phyloP scores from a whole-genome alignment of 805 yeast species.

The Saccharomycopsis babjevae region DNA sequence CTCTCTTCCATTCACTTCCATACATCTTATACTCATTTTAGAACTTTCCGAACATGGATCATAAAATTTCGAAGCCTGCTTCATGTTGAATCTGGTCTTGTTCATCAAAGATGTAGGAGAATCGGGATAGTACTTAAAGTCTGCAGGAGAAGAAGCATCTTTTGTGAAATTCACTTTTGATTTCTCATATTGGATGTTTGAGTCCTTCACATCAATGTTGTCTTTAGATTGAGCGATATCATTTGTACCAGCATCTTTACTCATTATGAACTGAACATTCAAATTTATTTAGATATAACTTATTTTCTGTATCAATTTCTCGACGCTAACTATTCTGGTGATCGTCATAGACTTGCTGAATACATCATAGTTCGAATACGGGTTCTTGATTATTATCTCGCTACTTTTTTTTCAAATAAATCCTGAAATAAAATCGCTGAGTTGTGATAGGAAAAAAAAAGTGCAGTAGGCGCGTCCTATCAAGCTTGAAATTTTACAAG shows the following conservation, averaged over 20 bases:
- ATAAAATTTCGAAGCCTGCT: constrained; percentile 74
- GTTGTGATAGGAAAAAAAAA: too few species aligned
- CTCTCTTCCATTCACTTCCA: constrained; percentile 60
- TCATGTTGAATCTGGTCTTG: constrained; percentile 56
- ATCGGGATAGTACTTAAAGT: constrained; percentile 74
- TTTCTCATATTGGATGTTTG: constrained; percentile 1
- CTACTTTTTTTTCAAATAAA: too few species aligned
- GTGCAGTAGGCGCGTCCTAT: too few species aligned
- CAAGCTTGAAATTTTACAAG: too few species aligned
- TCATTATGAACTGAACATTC: neutral
- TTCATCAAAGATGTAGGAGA: constrained; percentile 67
- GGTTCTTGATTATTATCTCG: too few species aligned
- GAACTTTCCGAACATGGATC: constrained; percentile 92
- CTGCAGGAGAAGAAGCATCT: constrained; percentile 20
- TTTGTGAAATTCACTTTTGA: constrained; percentile 12
- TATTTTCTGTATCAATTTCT: too few species aligned
- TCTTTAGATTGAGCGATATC: neutral
- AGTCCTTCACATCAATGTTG: neutral
- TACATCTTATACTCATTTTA: constrained; percentile 75
- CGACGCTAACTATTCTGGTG: too few species aligned
- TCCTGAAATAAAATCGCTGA: too few species aligned
- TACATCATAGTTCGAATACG: too few species aligned
- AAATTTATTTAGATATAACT: neutral
- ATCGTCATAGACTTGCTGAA: too few species aligned
- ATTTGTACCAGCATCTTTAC: neutral